These are phyloP conservation scores for Tricholomella constricta DNA, from an alignment of 768 basidiomycete species.

Conservation along the genomic window DNA sequence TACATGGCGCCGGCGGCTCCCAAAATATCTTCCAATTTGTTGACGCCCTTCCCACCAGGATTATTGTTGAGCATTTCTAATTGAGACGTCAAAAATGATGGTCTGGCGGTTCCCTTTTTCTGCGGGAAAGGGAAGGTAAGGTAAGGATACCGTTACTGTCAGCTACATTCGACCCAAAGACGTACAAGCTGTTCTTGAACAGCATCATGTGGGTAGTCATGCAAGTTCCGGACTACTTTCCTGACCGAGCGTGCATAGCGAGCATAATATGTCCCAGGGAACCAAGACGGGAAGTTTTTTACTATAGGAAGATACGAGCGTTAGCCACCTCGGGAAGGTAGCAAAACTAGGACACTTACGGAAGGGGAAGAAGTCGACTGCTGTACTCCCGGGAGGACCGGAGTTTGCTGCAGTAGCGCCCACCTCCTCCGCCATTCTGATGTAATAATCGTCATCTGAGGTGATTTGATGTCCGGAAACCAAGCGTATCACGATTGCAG, in stretches of 20 bases:
- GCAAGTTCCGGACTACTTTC: conserved; percentile 21
- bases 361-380: conserved; percentile 24
- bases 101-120: conserved; percentile 21
- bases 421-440: conserved; percentile 37
- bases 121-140: background rate
- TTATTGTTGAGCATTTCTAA: conserved; percentile 16
- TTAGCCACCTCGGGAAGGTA: background rate
- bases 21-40: conserved; percentile 21
- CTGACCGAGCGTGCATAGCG: conserved; percentile 17
- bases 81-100: conserved; percentile 22
- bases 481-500: conserved; percentile 24
- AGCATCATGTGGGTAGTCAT: conserved; percentile 30
- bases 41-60: background rate
- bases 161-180: too few species aligned
- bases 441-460: conserved; percentile 37
- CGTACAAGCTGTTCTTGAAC: conserved; percentile 36
- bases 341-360: conserved; percentile 18
- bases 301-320: conserved; percentile 21
- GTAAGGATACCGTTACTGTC: background rate
- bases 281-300: conserved; percentile 34
- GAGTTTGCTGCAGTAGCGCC: conserved; percentile 23
- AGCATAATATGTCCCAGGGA: conserved; percentile 30
- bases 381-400: conserved; percentile 24
- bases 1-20: conserved; percentile 22
- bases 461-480: conserved; percentile 35